phyloP scores from a whole-genome alignment of 345 rosid species.

The Hirschfeldia incana region DNA sequence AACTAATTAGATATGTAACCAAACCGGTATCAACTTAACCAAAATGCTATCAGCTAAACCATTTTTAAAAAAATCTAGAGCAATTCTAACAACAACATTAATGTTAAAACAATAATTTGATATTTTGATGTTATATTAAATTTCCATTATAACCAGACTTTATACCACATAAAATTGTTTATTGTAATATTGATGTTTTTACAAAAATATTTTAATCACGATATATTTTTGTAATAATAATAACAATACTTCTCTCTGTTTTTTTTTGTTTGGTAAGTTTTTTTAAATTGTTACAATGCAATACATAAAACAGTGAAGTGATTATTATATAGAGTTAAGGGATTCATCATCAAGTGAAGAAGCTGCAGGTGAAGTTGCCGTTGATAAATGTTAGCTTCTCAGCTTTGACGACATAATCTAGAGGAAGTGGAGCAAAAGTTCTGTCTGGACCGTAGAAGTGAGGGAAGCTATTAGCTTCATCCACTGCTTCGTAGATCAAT shows the following conservation, averaged over 20 bases:
- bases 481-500: slow-evolving; percentile 73
- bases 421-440: slow-evolving; percentile 68
- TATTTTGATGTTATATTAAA: too few species aligned
- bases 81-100: too few species aligned
- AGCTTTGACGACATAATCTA: slow-evolving; percentile 61
- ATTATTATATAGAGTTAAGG: neutral
- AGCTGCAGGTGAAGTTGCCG: slow-evolving; percentile 70
- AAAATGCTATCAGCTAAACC: too few species aligned
- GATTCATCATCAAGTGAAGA: slow-evolving; percentile 39
- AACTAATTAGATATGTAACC: neutral
- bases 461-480: slow-evolving; percentile 74
- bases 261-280: neutral
- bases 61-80: too few species aligned
- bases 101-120: too few species aligned
- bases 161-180: too few species aligned
- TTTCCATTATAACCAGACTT: too few species aligned
- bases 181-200: too few species aligned
- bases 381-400: slow-evolving; percentile 61
- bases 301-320: slow-evolving; percentile 2
- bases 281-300: neutral
- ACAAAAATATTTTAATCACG: too few species aligned
- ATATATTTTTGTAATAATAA: too few species aligned
- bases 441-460: slow-evolving; percentile 77
- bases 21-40: neutral
- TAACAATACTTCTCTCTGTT: neutral